These are phyloP conservation scores for Eimeria sp. DNA, from an alignment of 169 alveolate genomes.

Conservation along the genomic window DNA sequence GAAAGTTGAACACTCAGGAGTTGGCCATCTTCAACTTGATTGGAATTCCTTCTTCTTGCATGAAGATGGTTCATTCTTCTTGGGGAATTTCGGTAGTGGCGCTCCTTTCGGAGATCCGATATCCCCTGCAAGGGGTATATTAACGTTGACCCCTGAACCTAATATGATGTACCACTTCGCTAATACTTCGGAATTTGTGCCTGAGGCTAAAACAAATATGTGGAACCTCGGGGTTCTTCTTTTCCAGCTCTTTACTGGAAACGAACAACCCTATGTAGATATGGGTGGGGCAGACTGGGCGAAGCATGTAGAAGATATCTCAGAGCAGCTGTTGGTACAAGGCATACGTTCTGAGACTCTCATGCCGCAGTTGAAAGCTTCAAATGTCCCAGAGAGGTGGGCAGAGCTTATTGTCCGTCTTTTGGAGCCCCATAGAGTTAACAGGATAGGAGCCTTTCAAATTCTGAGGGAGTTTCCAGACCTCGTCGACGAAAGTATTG, in stretches of 20 bases:
- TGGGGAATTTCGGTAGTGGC: background rate
- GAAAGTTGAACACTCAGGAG: background rate
- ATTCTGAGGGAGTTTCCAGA: background rate
- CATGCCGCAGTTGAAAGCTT: background rate
- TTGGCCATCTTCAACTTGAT: background rate
- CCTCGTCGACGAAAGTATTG: too few relatives aligned
- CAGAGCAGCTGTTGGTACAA: background rate
- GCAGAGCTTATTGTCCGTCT: background rate
- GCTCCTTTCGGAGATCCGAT: background rate
- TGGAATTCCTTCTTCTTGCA: background rate
- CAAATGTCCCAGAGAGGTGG: background rate
- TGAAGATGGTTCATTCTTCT: conserved; percentile 18
- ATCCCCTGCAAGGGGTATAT: background rate
- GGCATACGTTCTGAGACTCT: background rate
- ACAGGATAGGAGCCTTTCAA: background rate
- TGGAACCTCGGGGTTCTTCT: conserved; percentile 13
- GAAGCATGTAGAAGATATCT: background rate
- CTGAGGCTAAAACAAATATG: background rate
- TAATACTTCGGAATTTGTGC: background rate
- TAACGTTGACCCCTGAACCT: background rate
- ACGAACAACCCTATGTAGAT: background rate
- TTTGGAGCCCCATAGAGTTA: background rate
- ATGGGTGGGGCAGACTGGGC: background rate
- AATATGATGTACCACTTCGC: background rate
- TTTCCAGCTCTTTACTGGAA: background rate